phyloP scores from a whole-genome alignment of 495 filamentous ascomycete species.

The Chaetomium fimeti region DNA sequence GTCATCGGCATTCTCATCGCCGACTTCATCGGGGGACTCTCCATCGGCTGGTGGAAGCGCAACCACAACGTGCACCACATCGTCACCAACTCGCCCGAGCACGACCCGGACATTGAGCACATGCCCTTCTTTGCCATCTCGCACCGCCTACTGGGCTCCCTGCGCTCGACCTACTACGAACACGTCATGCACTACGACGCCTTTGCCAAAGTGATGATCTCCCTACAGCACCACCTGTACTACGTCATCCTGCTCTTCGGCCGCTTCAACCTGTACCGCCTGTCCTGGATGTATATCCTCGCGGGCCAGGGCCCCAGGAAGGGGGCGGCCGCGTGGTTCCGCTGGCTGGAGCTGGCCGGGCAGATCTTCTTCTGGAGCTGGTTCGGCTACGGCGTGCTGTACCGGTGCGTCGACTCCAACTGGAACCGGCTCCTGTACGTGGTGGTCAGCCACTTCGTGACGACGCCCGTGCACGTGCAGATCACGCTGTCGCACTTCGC shows the following conservation, averaged over 20 bases:
- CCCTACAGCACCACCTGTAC: conserved; percentile 79
- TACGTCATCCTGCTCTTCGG: conserved; percentile 82
- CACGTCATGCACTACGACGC: conserved; percentile 81
- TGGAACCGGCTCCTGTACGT: conserved; percentile 72
- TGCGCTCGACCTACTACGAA: conserved; percentile 88
- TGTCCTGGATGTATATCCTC: conserved; percentile 82
- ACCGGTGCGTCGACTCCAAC: conserved; percentile 68
- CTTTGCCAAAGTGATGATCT: conserved; percentile 66
- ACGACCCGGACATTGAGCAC: conserved; percentile 96
- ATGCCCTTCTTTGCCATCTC: conserved; percentile 94
- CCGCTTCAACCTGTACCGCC: conserved; percentile 85
- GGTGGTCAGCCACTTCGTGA: conserved; percentile 81
- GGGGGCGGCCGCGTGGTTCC: conserved; percentile 84
- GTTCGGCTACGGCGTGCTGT: conserved; percentile 86
- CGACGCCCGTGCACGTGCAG: conserved; percentile 87
- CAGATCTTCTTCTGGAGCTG: conserved; percentile 90
- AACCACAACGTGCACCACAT: conserved; percentile 99
- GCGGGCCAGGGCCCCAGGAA: conserved; percentile 72
- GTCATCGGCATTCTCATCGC: conserved; percentile 88
- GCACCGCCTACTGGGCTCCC: conserved; percentile 72
- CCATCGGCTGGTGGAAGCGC: conserved; percentile 93
- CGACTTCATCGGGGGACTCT: conserved; percentile 87
- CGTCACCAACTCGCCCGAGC: conserved; percentile 93
- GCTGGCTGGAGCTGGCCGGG: conserved; percentile 79
- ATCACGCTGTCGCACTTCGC: conserved; percentile 97